Evolutionary conservation across 169 alveolate genomes (phyloP).

Genomic region (Neospora caninum): DNA sequence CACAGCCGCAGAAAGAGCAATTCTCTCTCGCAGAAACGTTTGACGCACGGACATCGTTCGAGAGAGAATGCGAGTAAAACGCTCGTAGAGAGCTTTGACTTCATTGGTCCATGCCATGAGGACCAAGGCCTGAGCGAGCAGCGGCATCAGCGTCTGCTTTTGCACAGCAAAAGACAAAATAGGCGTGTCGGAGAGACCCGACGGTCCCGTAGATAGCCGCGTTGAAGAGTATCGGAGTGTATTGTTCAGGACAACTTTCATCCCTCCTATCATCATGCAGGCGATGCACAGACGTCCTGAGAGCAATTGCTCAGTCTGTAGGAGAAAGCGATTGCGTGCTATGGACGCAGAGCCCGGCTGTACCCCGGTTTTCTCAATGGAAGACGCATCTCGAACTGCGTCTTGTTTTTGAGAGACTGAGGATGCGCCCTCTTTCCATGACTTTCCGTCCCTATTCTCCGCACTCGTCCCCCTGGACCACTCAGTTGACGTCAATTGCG

Average conservation of each 20-base stretch:
- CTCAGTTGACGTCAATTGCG: no score
- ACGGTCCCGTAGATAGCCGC: slow-evolving; percentile 72
- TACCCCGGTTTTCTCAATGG: no score
- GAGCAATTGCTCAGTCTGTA: slow-evolving; percentile 75
- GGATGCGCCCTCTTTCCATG: no score
- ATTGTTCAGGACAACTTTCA: slow-evolving; percentile 64
- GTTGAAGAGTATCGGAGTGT: slow-evolving; percentile 34
- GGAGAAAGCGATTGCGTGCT: slow-evolving; percentile 71
- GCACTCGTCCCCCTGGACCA: no score
- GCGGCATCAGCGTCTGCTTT: slow-evolving; percentile 74
- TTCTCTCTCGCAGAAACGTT: not conserved
- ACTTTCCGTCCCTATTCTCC: no score
- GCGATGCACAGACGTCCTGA: slow-evolving; percentile 79
- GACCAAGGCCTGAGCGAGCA: slow-evolving; percentile 71
- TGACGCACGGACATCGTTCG: not conserved
- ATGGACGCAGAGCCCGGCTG: not conserved
- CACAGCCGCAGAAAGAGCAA: not conserved
- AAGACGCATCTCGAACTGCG: no score
- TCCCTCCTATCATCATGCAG: slow-evolving; percentile 71
- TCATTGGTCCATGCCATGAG: slow-evolving; percentile 53
- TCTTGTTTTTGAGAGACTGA: no score
- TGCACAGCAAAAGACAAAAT: slow-evolving; percentile 70
- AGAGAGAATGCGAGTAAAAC: not conserved
- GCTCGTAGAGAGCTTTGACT: slow-evolving; percentile 23
- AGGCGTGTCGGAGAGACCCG: slow-evolving; percentile 76